These are phyloP conservation scores for Zygnema circumcarinatum DNA, from an alignment of 139 green algal genomes.

Conservation along the genomic window DNA sequence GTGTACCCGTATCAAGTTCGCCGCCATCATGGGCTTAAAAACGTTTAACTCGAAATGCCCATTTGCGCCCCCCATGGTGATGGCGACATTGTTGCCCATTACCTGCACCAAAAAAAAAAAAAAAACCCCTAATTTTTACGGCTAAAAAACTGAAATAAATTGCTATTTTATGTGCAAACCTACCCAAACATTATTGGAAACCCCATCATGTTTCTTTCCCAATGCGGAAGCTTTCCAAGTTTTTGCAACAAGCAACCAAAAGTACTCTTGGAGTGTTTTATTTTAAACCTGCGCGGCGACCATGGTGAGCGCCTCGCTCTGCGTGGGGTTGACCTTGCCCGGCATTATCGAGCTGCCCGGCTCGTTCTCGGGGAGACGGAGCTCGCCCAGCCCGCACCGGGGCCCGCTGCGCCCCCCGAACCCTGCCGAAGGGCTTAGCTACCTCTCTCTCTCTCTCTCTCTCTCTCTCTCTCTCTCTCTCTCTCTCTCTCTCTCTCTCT, in stretches of 20 bases:
- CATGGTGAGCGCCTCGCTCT: conserved; percentile 96
- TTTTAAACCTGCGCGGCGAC: conserved; percentile 82
- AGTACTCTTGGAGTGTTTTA: background rate
- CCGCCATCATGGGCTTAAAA: conserved; percentile 81
- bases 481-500: too few relatives aligned
- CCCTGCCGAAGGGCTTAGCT: too few relatives aligned
- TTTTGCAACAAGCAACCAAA: too few relatives aligned
- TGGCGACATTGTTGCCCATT: conserved; percentile 87
- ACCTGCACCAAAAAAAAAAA: conserved; percentile 92
- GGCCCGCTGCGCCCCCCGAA: conserved; percentile 76
- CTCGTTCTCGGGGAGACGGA: conserved; percentile 95
- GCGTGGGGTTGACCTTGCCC: conserved; percentile 97
- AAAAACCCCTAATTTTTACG: too few relatives aligned
- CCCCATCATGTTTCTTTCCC: too few relatives aligned
- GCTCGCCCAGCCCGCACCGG: conserved; percentile 91
- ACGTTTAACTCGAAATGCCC: conserved; percentile 97
- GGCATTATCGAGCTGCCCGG: conserved; percentile 96
- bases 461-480: too few relatives aligned
- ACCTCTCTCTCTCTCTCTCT: too few relatives aligned
- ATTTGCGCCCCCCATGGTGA: conserved; percentile 78
- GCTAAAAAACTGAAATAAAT: too few relatives aligned
- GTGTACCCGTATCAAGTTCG: conserved; percentile 9
- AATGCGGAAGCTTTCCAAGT: too few relatives aligned
- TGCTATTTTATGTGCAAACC: too few relatives aligned
- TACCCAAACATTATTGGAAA: too few relatives aligned